phyloP scores from a whole-genome alignment of 495 filamentous ascomycete genomes.

The Pseudotulostoma volvatum region DNA sequence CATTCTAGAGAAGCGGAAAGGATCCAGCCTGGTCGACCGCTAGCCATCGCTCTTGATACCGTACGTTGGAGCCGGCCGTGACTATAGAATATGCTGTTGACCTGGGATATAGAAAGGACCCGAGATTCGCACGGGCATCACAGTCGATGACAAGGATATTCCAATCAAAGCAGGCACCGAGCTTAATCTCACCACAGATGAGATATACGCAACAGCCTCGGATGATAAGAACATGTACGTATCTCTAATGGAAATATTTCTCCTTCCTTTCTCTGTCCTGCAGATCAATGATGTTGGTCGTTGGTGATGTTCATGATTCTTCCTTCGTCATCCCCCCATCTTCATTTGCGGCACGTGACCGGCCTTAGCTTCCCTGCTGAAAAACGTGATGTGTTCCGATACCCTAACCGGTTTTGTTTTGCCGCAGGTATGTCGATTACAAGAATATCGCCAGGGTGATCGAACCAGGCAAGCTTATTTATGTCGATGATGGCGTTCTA shows the following conservation, averaged over 20 bases:
- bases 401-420: conserved; percentile 3
- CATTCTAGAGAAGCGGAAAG: conserved; percentile 75
- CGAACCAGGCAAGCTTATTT: conserved; percentile 80
- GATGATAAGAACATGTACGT: conserved; percentile 88
- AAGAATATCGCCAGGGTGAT: conserved; percentile 99
- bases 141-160: conserved; percentile 63
- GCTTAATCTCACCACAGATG: conserved; percentile 93
- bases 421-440: conserved; percentile 84
- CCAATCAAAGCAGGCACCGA: conserved; percentile 69
- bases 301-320: no score
- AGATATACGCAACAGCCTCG: conserved; percentile 70
- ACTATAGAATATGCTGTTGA: conserved; percentile 1
- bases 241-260: neutral
- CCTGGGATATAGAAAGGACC: conserved; percentile 56
- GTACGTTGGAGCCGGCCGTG: conserved; percentile 20
- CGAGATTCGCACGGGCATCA: conserved; percentile 96
- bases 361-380: no score
- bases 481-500: conserved; percentile 94
- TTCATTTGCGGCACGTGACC: no score
- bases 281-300: no score
- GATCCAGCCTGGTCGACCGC: conserved; percentile 56
- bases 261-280: neutral
- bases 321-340: no score
- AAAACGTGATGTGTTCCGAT: no score
- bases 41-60: conserved; percentile 95